Base-by-base conservation (phyloP, 805 yeast species). In the Schwanniomyces sp. region DNA sequence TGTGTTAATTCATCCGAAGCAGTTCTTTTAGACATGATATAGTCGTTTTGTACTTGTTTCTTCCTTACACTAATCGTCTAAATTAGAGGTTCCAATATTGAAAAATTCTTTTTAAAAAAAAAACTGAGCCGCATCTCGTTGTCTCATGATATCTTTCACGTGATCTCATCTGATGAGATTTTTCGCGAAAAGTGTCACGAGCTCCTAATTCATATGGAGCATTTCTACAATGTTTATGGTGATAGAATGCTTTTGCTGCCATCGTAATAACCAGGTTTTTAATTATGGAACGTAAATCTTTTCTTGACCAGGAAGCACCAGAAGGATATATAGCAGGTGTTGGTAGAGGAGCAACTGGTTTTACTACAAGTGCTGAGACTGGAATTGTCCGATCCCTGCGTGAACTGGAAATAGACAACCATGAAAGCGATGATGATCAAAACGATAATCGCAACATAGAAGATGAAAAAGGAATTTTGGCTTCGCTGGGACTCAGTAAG, bases 311-410 rank as follows among this genome's bases (percentile, higher is more conserved):
- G 69, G 82, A 83, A 51, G 86, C 98, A 0, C 99, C 99, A 0
- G 80, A 86, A 1, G 96, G 95, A 5, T 92, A 92, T 61, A 79
- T 91, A 36, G 86, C 98, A 3, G 99, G 99, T 24, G 67, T 91
- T 7, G 98, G 97, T 0, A 75, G 99, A 61, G 99, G 99, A 25
- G 98, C 97, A 1, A 80, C 88, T 1, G 98, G 97, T 5, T 91
- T 94, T 65, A 83, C 91, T 0, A 90, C 96, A 0, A 79, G 90
- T 49, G 89, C 94, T 1, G 95, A 86, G 52, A 63, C 30, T 3
- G 41, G 30, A 57, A 21, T 58, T 50, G 45, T 46, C 43, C 16
- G 58, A 51, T 8, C 32, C 8, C 41, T 12, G 11, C 32, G 7
- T 7, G 32, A 24, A 16, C 18, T 26, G 12, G 7, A 32, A 59